Percentiles rank a stretch among this genome's conserved stretches.
Conservation (phyloP, 2,329 filamentous ascomycete genomes). For the Phaeosphaeriaceae sp. region DNA sequence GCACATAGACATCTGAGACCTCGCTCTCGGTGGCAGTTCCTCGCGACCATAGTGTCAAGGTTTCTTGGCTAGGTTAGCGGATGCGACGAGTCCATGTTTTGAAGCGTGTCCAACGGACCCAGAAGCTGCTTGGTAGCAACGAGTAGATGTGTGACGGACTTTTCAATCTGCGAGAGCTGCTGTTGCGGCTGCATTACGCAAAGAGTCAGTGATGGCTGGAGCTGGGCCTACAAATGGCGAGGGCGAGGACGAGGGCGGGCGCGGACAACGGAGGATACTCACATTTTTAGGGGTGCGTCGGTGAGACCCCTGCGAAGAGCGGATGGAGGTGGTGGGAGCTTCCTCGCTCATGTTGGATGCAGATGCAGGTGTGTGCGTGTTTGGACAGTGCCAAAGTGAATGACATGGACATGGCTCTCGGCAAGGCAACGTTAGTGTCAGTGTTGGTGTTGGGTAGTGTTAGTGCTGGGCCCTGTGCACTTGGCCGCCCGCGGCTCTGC, state of each 20-base stretch:
- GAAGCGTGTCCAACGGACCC: slow-evolving; percentile 22
- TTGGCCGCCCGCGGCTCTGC: no score
- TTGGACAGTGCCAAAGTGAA: no score
- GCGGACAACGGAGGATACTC: slow-evolving; percentile 28
- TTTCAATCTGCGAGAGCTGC: slow-evolving; percentile 95
- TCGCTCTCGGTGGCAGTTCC: slow-evolving; percentile 89
- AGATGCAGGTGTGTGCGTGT: slow-evolving; percentile 17
- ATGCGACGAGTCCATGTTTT: slow-evolving; percentile 7
- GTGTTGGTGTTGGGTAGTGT: neutral
- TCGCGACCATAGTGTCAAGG: slow-evolving; percentile 95
- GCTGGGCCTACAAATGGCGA: slow-evolving; percentile 4
- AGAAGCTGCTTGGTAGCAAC: slow-evolving; percentile 98
- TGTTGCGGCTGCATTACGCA: slow-evolving; percentile 64
- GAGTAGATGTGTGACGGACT: slow-evolving; percentile 89
- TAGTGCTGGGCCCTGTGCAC: no score
- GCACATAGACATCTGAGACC: slow-evolving; percentile 97
- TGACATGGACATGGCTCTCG: slow-evolving; percentile 18
- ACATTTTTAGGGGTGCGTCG: slow-evolving; percentile 46
- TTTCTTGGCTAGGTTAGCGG: slow-evolving; percentile 62
- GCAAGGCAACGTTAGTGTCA: slow-evolving; percentile 15
- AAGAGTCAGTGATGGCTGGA: slow-evolving; percentile 24
- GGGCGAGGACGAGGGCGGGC: slow-evolving; percentile 11
- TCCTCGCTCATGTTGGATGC: slow-evolving; percentile 34
- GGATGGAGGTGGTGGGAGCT: slow-evolving; percentile 27
- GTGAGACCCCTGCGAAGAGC: slow-evolving; percentile 56